Evolutionary conservation across 768 basidiomycete species (phyloP).

Genomic region (Asterophora parasitica): DNA sequence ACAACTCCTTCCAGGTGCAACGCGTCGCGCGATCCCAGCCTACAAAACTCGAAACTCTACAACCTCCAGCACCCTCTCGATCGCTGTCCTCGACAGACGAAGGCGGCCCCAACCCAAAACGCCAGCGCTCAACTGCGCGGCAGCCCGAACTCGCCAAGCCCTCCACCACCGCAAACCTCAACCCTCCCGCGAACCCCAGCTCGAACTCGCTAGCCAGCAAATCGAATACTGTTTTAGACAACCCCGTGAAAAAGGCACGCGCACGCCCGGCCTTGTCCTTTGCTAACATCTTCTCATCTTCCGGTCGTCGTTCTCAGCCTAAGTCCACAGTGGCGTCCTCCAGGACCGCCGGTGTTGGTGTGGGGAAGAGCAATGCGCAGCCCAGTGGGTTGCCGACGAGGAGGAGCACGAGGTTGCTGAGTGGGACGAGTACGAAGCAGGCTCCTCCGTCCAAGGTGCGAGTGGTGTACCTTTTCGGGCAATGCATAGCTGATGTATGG

Average conservation of each 20-base stretch:
- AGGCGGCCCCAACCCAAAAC: conserved; percentile 72
- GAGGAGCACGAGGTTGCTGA: conserved; percentile 70
- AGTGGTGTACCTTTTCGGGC: neutral
- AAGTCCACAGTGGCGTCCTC: conserved; percentile 43
- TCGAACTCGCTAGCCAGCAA: conserved; percentile 43
- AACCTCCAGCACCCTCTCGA: conserved; percentile 43
- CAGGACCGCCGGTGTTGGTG: conserved; percentile 46
- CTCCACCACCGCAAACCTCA: too few relatives aligned
- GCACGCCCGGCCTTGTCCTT: conserved; percentile 82
- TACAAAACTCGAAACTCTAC: conserved; percentile 34
- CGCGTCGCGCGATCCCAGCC: conserved; percentile 42
- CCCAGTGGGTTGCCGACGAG: conserved; percentile 44
- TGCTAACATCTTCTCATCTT: conserved; percentile 86
- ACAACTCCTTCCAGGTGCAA: conserved; percentile 52
- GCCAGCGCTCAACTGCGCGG: conserved; percentile 59
- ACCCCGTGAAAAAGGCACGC: conserved; percentile 87
- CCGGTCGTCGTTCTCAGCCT: conserved; percentile 74
- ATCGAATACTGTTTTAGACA: conserved; percentile 45
- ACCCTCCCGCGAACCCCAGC: too few relatives aligned
- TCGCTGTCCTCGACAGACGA: conserved; percentile 83
- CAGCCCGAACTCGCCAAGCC: conserved; percentile 46
- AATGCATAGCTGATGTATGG: conserved; percentile 3
- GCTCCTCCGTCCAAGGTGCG: conserved; percentile 51
- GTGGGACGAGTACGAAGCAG: conserved; percentile 49
- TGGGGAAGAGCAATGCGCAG: conserved; percentile 49